These are phyloP conservation scores for Rhynchospora breviuscula DNA, from an alignment of 176 grass and related monocot genomes.

Conservation along the genomic window DNA sequence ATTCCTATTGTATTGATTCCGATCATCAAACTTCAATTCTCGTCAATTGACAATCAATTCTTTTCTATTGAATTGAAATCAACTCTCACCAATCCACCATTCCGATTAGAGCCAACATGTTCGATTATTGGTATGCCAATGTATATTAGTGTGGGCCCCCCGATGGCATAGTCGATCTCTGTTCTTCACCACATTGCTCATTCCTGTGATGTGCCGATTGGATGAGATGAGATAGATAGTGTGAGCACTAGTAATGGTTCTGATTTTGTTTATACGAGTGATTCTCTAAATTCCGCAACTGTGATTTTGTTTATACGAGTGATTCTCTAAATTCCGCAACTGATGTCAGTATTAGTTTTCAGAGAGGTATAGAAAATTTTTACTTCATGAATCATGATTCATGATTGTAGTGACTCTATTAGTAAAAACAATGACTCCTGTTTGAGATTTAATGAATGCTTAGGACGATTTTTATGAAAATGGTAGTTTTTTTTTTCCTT, in stretches of 20 bases:
- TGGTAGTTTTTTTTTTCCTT: not conserved
- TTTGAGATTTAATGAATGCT: not conserved
- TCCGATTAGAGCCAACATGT: too few relatives aligned
- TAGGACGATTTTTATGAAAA: not conserved
- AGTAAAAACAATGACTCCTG: not conserved
- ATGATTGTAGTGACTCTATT: not conserved
- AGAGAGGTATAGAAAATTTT: not conserved
- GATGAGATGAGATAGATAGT: not conserved
- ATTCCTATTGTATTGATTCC: too few relatives aligned
- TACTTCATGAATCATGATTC: not conserved
- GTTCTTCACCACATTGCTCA: slow-evolving; percentile 31
- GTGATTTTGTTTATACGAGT: not conserved
- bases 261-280: not conserved
- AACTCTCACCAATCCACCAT: too few relatives aligned
- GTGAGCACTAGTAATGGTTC: not conserved
- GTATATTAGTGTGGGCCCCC: slow-evolving; percentile 22
- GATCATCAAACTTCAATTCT: too few relatives aligned
- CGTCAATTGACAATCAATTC: too few relatives aligned
- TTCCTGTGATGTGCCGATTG: slow-evolving; percentile 22
- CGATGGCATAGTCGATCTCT: not conserved
- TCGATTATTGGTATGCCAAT: slow-evolving; percentile 22
- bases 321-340: not conserved
- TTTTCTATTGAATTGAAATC: too few relatives aligned
- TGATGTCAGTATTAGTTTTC: not conserved
- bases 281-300: not conserved